Evolutionary conservation across 2,329 filamentous ascomycete species (phyloP).

Genomic region (Xylariales sp.): DNA sequence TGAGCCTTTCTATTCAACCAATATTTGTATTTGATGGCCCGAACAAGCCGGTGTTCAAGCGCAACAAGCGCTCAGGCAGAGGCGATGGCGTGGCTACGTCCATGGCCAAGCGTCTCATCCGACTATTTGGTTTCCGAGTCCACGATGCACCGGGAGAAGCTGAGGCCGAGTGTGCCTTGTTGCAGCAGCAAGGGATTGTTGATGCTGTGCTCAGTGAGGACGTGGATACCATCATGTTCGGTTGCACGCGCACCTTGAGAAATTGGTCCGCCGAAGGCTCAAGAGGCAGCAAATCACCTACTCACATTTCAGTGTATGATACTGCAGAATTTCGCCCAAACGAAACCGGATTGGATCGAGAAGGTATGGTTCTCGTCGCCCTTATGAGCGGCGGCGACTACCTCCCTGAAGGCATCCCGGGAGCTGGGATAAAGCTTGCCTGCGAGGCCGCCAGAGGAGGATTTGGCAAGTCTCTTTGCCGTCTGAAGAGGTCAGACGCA

Average conservation of each 20-base stretch:
- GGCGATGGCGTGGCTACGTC: slow-evolving; percentile 65
- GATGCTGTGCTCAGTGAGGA: slow-evolving; percentile 95
- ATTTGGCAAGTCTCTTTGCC: slow-evolving; percentile 74
- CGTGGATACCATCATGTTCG: slow-evolving; percentile 97
- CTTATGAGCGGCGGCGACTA: slow-evolving; percentile 97
- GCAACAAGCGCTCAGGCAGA: slow-evolving; percentile 69
- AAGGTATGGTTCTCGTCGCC: slow-evolving; percentile 91
- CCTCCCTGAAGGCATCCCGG: slow-evolving; percentile 78
- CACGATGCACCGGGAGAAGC: slow-evolving; percentile 93
- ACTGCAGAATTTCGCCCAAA: slow-evolving; percentile 46
- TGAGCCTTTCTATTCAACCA: slow-evolving; percentile 74
- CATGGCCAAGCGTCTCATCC: slow-evolving; percentile 78
- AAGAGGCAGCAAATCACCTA: slow-evolving; percentile 63
- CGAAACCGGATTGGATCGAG: slow-evolving; percentile 63
- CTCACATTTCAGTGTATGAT: slow-evolving; percentile 82
- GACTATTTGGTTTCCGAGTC: slow-evolving; percentile 76
- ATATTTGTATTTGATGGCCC: slow-evolving; percentile 89
- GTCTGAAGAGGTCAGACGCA: slow-evolving; percentile 54
- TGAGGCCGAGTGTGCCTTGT: slow-evolving; percentile 87
- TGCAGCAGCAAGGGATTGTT: slow-evolving; percentile 78
- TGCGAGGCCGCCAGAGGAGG: slow-evolving; percentile 87
- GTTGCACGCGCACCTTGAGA: slow-evolving; percentile 71
- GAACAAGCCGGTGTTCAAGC: slow-evolving; percentile 81
- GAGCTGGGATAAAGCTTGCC: slow-evolving; percentile 82
- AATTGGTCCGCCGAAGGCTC: slow-evolving; percentile 76